Evolutionary conservation across 805 yeast genomes (phyloP).

Genomic region (Candida broadrunensis): DNA sequence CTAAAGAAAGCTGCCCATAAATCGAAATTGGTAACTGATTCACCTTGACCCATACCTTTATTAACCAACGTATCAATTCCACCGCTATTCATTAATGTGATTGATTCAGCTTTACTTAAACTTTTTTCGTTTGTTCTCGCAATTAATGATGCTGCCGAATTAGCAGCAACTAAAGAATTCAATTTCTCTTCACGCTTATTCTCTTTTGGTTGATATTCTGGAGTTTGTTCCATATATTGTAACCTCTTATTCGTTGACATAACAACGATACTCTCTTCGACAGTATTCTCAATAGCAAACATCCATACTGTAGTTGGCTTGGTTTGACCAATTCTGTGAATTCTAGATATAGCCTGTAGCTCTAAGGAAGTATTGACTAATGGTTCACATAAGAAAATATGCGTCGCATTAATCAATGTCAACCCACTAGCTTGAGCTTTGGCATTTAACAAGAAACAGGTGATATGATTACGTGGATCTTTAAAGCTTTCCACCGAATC

Average conservation of each 20-base stretch:
- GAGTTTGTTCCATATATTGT: constrained; percentile 26
- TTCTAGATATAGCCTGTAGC: constrained; percentile 85
- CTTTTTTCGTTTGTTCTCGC: constrained; percentile 30
- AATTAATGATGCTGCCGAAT: not conserved
- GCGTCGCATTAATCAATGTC: constrained; percentile 88
- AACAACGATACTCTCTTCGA: constrained; percentile 84
- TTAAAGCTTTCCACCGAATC: constrained; percentile 59
- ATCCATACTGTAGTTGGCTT: constrained; percentile 86
- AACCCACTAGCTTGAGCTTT: constrained; percentile 87
- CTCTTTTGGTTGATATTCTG: not conserved
- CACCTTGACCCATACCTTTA: constrained; percentile 48
- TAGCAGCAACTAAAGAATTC: not conserved
- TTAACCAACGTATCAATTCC: constrained; percentile 48
- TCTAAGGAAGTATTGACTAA: constrained; percentile 84
- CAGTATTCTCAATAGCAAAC: constrained; percentile 78
- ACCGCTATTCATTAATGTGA: constrained; percentile 50
- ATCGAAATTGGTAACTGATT: constrained; percentile 54
- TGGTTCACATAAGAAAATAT: constrained; percentile 91
- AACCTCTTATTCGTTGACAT: constrained; percentile 62
- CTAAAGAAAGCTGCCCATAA: constrained; percentile 62
- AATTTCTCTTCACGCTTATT: not conserved
- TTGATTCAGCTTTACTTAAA: constrained; percentile 45
- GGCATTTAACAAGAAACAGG: constrained; percentile 84
- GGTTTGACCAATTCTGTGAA: constrained; percentile 89
- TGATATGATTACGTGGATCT: constrained; percentile 51